Base-by-base conservation (phyloP, 257 asterid genomes). In the Primulina tabacum region DNA sequence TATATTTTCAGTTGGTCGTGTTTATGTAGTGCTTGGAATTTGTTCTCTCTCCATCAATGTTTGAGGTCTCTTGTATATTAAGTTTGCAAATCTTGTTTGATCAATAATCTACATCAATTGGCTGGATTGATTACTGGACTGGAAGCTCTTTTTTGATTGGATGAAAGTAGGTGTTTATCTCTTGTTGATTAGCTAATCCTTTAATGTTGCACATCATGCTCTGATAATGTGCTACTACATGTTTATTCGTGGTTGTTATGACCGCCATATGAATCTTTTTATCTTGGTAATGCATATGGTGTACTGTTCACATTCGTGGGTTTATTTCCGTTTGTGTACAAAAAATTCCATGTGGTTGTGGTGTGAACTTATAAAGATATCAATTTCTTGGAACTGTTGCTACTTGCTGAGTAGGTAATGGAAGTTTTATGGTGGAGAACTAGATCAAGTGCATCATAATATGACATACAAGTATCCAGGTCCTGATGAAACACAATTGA, bases 71-170 rank as follows among this genome's bases (percentile, higher is more conserved):
- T 20, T 50, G 52, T 24, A 55, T 34, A 65, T 33, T 29, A 62
- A 65, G 6, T 58, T 34, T 24, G 50, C 68, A 33, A 60, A 30
- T 63, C 38, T 52, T 53, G n/a, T 52, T 37, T 47, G 58, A 63
- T 64, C 67, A 7, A 76, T 32, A 3, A 16, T 14, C 56, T 50
- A 14, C 8, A 1, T 43, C 56, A 50, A 50, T 14, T 50, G 53
- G n/a, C 50, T 63, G 35, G 64, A 30, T 52, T 69, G 70, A 47
- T 38, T 73, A 18, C 50, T 60, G 62, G 40, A 29, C 40, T 64
- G 11, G 70, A 28, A 59, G 18, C 58, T 60, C 24, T 64, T 69
- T 69, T 65, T 69, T 65, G 29, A 53, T 55, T 64, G 61, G 29
- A 64, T 29, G 40, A 70, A 32, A 30, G 43, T 9, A 26, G 53